Evolutionary conservation across 441 rosid genomes (phyloP).

Genomic region (Mallotus japonicus): DNA sequence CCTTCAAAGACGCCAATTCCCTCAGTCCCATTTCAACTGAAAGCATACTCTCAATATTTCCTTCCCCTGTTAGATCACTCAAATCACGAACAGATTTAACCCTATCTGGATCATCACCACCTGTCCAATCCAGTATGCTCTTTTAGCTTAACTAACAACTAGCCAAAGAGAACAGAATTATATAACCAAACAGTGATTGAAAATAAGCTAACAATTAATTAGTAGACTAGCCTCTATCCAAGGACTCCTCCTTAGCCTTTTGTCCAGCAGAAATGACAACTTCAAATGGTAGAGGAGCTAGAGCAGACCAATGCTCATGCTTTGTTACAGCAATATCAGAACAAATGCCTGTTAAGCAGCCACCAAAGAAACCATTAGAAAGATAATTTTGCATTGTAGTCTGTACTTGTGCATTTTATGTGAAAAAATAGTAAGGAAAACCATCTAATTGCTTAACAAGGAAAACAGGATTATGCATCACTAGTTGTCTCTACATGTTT

Average conservation of each 20-base stretch:
- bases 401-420: too few relatives aligned
- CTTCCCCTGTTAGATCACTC: conserved; percentile 85
- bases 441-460: conserved; percentile 5
- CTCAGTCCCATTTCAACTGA: conserved; percentile 93
- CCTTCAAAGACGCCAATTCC: conserved; percentile 91
- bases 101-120: conserved; percentile 48
- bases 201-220: conserved; percentile 18
- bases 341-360: conserved; percentile 61
- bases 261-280: conserved; percentile 93
- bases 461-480: background rate
- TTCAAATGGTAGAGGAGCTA: conserved; percentile 97
- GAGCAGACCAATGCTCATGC: conserved; percentile 88
- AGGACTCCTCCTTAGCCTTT: conserved; percentile 78
- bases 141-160: conserved; percentile 10
- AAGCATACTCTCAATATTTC: conserved; percentile 95
- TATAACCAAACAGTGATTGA: conserved; percentile 10
- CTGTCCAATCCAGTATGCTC: conserved; percentile 36
- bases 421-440: background rate
- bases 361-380: conserved; percentile 24
- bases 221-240: conserved; percentile 57
- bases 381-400: background rate
- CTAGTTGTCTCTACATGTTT: background rate
- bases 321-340: conserved; percentile 75
- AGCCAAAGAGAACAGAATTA: background rate
- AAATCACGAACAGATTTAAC: conserved; percentile 52